Conservation (phyloP, 352 stramenopile species). For the Saprolegnia parasitica region DNA sequence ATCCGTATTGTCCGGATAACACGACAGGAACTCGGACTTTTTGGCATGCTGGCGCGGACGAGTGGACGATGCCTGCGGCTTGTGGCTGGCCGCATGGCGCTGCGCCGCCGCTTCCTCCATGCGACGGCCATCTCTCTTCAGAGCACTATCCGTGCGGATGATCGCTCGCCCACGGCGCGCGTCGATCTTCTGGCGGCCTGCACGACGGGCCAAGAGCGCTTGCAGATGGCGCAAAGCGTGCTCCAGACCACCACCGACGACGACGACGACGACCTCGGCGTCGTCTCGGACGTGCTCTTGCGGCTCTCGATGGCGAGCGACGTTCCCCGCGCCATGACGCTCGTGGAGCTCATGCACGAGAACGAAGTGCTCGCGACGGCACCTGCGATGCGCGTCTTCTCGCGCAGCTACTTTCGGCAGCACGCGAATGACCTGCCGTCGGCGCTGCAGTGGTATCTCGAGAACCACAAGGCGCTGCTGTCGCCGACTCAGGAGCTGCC, state of each 20-base stretch:
- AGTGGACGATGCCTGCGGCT: neutral
- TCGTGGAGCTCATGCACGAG: slow-evolving; percentile 15
- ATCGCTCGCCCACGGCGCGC: no score
- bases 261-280: neutral
- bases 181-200: neutral
- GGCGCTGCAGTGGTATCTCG: slow-evolving; percentile 7
- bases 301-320: neutral
- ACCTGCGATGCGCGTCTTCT: neutral
- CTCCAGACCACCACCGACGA: neutral
- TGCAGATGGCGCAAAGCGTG: neutral
- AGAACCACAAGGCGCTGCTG: slow-evolving; percentile 4
- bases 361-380: neutral
- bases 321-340: neutral
- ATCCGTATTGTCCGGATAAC: neutral
- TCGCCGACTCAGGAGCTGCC: slow-evolving; percentile 6
- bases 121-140: neutral
- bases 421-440: neutral
- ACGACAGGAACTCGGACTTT: neutral
- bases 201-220: neutral
- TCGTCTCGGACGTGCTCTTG: neutral
- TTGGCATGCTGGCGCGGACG: neutral
- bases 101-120: neutral
- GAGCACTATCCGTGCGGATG: no score
- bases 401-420: neutral
- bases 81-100: no score